Evolutionary conservation across 306 rosid genomes (phyloP).

Genomic region (Alnus glutinosa): DNA sequence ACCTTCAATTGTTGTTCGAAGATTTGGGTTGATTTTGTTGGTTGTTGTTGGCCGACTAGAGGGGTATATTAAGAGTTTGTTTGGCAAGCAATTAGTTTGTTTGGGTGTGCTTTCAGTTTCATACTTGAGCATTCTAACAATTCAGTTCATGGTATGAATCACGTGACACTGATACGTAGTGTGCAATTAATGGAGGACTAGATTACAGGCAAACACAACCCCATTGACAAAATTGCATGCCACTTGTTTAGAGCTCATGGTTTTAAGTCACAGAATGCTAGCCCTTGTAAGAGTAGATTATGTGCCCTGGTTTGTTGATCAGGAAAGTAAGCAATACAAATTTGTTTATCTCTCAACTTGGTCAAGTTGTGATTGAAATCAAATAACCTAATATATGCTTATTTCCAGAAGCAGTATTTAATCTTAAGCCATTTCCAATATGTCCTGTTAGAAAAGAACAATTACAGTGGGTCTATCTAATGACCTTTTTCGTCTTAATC

Average conservation of each 20-base stretch:
- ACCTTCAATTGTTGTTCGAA: too few species aligned
- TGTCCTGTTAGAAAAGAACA: not conserved
- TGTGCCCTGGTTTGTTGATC: not conserved
- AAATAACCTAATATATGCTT: not conserved
- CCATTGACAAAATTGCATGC: not conserved
- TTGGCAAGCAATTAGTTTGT: too few species aligned
- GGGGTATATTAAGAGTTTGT: too few species aligned
- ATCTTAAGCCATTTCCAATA: too few species aligned
- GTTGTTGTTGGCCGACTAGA: too few species aligned
- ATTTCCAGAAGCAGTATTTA: too few species aligned
- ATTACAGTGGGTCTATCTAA: not conserved
- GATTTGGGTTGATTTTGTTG: too few species aligned
- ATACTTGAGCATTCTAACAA: not conserved
- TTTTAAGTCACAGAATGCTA: not conserved
- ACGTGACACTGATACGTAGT: not conserved
- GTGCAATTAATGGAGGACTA: not conserved
- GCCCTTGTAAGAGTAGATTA: not conserved
- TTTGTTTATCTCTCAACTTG: not conserved
- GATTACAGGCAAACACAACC: not conserved
- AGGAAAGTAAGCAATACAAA: not conserved
- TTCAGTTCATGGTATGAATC: not conserved
- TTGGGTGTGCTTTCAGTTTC: not conserved
- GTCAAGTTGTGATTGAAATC: not conserved
- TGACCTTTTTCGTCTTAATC: not conserved
- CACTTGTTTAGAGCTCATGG: not conserved